Evolutionary conservation across 257 asterid species (phyloP), one percentile per base, ranked within the genome.

Genomic region (Przewalskia tangutica): DNA sequence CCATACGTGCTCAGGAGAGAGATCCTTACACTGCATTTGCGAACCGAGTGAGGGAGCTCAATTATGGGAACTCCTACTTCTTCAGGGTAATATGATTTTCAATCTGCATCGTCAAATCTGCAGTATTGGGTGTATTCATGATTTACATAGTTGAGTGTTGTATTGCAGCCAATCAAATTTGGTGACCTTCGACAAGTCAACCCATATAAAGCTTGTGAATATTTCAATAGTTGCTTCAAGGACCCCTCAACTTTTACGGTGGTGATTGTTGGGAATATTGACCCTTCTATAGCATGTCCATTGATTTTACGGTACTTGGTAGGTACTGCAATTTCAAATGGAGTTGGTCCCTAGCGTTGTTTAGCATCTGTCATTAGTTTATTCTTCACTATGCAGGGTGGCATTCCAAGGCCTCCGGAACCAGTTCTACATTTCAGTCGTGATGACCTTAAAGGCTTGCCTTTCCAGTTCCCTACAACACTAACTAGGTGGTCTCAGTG

Each of bases 1-100:
- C 97, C 82, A 95, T 95, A 77, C 94, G 90, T 85, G 98, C 98
- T 85, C 98, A 95, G 85, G 95, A 93, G 88, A 93, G 98, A 86
- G 98, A 95, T 86, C 98, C 98, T 55, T 91, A 88, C 84, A 95
- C 97, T 75, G 98, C 92, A 84, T 95, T 93, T 85, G 80, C 95
- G 11, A 92, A 95, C 80, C 95, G 97, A 83, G 97, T 93, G 88
- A 91, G 95, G 86, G 98, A 93, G 92, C 91, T 95, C 86, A 95
- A 95, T 86, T 95, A 93, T 86, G 98, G 98, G 81, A 91, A 92
- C 86, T 93, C 98, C 50, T 93, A 93, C 84, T 95, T 95, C 83
- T 95, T 95, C 82, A 91, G 97, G 89, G 98, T 95, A 86, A 88
- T 90, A 79, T 18, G 81, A 65, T 71, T 62, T 75, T 23, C 60